Percentiles rank a stretch among this genome's conserved stretches.
phyloP scores from a whole-genome alignment of 2,329 filamentous ascomycete genomes.

The Venturia pyrina region DNA sequence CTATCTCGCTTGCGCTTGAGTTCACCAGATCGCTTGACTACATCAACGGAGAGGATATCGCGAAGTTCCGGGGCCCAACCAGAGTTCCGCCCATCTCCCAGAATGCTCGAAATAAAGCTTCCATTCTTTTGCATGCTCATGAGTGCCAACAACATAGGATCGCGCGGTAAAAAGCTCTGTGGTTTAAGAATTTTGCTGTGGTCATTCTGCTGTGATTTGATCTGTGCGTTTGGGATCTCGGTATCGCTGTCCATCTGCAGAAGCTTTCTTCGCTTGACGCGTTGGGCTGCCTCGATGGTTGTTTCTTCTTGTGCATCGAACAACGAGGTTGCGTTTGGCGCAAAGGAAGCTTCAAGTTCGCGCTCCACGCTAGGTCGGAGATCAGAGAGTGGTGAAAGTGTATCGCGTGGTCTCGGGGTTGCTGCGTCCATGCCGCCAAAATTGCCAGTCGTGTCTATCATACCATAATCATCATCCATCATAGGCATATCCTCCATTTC shows the following conservation, averaged over 20 bases:
- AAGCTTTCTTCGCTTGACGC: conserved; percentile 72
- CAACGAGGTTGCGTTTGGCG: conserved; percentile 21
- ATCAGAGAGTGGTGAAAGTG: conserved; percentile 45
- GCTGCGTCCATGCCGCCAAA: conserved; percentile 5
- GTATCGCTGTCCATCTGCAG: conserved; percentile 75
- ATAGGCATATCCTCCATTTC: conserved; percentile 39
- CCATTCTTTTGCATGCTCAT: conserved; percentile 89
- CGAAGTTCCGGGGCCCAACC: conserved; percentile 88
- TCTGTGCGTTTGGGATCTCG: conserved; percentile 63
- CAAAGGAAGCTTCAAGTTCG: conserved; percentile 51
- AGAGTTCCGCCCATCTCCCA: conserved; percentile 67
- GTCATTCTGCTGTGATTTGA: conserved; percentile 79
- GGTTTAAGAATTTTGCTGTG: conserved; percentile 78
- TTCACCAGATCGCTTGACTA: conserved; percentile 65
- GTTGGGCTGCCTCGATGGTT: conserved; percentile 43
- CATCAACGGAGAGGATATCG: conserved; percentile 81
- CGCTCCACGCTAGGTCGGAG: conserved; percentile 41
- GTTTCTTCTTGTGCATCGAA: conserved; percentile 42
- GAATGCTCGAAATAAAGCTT: conserved; percentile 77
- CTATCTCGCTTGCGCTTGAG: conserved; percentile 91
- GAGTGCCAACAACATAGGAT: conserved; percentile 75
- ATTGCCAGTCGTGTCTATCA: neutral
- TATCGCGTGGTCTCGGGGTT: conserved; percentile 29
- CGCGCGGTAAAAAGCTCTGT: conserved; percentile 72
- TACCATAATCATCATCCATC: conserved; percentile 10